Evolutionary conservation across 2,329 filamentous ascomycete species (phyloP).

Genomic region (Penicillium digitatum): DNA sequence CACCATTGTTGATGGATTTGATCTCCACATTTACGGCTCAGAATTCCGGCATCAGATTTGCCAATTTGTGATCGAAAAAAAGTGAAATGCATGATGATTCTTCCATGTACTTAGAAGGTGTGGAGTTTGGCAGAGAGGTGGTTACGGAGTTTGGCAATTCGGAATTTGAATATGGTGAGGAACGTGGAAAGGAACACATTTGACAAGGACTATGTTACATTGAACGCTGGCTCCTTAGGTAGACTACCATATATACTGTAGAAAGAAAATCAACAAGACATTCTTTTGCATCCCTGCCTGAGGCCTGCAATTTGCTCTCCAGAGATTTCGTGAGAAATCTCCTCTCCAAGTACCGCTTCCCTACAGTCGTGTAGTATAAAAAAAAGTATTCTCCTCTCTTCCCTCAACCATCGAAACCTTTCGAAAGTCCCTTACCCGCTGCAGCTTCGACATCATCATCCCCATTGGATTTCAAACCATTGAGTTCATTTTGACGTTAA

Average conservation of each 20-base stretch:
- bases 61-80: slow-evolving; percentile 22
- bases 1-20: slow-evolving; percentile 60
- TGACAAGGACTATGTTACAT: neutral
- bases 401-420: too few species aligned
- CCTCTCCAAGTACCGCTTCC: too few species aligned
- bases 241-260: neutral
- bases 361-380: too few species aligned
- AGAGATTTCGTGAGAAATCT: neutral
- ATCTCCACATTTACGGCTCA: slow-evolving; percentile 55
- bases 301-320: neutral
- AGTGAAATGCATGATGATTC: neutral
- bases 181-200: too few species aligned
- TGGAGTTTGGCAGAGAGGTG: neutral
- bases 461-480: neutral
- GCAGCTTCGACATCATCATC: neutral
- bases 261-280: neutral
- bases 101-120: neutral
- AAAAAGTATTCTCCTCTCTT: too few species aligned
- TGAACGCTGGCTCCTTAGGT: neutral
- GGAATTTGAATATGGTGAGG: neutral
- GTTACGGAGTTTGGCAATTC: neutral
- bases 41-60: slow-evolving; percentile 36
- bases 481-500: neutral
- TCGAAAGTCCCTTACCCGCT: neutral
- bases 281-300: neutral